These are phyloP conservation scores for Grosmannia serpens DNA, from an alignment of 2,329 filamentous ascomycete genomes.

Conservation along the genomic window DNA sequence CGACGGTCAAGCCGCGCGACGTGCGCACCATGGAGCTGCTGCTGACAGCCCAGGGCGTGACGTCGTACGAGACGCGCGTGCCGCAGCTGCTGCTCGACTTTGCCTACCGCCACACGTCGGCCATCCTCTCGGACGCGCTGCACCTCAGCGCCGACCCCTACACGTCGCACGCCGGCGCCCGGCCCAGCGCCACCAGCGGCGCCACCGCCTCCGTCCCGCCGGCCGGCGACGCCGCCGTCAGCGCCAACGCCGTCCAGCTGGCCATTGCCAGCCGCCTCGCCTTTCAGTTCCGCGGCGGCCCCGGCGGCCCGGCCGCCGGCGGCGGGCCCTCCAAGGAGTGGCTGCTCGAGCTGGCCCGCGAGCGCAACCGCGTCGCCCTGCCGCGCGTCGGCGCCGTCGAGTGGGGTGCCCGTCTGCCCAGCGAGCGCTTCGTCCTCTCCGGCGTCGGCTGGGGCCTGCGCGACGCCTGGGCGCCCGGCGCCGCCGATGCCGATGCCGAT, in stretches of 20 bases:
- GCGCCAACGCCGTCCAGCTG: conserved; percentile 56
- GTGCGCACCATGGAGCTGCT: conserved; percentile 70
- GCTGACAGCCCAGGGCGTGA: conserved; percentile 66
- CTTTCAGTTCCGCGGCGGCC: conserved; percentile 54
- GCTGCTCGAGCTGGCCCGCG: conserved; percentile 60
- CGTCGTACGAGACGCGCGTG: conserved; percentile 70
- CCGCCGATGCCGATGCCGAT: conserved; percentile 30
- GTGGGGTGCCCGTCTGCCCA: conserved; percentile 56
- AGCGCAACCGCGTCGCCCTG: conserved; percentile 56
- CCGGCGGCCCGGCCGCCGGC: conserved; percentile 29
- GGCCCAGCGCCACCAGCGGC: conserved; percentile 36
- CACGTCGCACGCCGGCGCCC: conserved; percentile 42
- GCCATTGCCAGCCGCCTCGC: conserved; percentile 58
- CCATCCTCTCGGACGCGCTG: conserved; percentile 58
- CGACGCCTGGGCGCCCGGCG: conserved; percentile 41
- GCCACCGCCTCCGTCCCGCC: conserved; percentile 34
- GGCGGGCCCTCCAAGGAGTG: conserved; percentile 60
- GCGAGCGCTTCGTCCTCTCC: conserved; percentile 56
- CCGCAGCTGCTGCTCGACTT: conserved; percentile 77
- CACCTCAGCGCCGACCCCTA: conserved; percentile 61
- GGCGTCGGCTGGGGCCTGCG: conserved; percentile 54
- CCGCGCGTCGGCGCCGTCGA: conserved; percentile 52
- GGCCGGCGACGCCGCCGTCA: conserved; percentile 43
- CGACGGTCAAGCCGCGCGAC: conserved; percentile 43
- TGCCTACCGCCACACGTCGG: conserved; percentile 69